Conservation (phyloP, 192 early-diverging fungal genomes). For the Radiomyces spectabilis region DNA sequence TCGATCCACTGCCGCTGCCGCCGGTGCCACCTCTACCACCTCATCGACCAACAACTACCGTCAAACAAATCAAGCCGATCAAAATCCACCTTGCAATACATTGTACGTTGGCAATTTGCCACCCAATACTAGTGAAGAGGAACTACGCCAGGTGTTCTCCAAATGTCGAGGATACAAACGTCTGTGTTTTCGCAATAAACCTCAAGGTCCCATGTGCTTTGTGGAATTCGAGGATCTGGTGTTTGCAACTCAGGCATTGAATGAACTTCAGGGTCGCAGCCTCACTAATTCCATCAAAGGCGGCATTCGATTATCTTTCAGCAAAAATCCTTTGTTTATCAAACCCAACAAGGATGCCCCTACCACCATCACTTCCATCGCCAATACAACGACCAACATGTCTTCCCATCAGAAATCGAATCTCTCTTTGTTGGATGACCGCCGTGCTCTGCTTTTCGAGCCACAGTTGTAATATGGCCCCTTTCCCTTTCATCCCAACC, state of each 20-base stretch:
- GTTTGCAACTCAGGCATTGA: conserved; percentile 86
- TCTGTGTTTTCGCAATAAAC: conserved; percentile 79
- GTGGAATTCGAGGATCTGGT: conserved; percentile 97
- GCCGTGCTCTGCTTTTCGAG: neutral
- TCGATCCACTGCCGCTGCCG: neutral
- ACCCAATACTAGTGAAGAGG: conserved; percentile 84
- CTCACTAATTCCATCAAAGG: conserved; percentile 83
- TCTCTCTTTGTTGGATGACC: neutral
- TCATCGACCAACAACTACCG: conserved; percentile 12
- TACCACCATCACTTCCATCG: neutral
- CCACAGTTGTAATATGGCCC: neutral
- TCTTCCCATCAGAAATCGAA: neutral
- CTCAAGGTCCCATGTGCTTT: conserved; percentile 99
- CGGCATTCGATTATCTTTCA: conserved; percentile 90
- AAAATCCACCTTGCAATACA: conserved; percentile 98
- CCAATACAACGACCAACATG: neutral
- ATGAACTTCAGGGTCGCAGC: conserved; percentile 80
- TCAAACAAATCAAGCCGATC: conserved; percentile 70
- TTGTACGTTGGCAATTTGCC: conserved; percentile 98
- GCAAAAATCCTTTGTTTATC: conserved; percentile 82
- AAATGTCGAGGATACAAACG: conserved; percentile 85
- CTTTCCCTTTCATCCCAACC: neutral
- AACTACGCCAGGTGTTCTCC: conserved; percentile 76
- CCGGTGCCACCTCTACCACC: conserved; percentile 29
- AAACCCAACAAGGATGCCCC: neutral